These are phyloP conservation scores for Chaetomium sp. DNA, from an alignment of 2,329 filamentous ascomycete species.

Conservation along the genomic window DNA sequence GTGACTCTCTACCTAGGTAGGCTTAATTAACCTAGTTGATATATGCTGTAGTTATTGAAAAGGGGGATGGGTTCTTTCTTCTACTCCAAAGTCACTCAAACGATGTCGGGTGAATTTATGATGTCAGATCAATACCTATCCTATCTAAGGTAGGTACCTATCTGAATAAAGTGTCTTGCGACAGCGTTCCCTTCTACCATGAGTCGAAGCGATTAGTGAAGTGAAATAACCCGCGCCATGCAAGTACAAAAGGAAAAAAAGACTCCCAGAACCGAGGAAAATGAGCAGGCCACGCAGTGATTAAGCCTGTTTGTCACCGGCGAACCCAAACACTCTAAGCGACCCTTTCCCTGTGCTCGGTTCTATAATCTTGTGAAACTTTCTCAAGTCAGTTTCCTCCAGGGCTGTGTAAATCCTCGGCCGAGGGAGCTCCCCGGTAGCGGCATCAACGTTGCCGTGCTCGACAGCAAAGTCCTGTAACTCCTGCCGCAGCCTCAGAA, in stretches of 20 bases:
- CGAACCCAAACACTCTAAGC: background rate
- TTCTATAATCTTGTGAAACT: slow-evolving; percentile 13
- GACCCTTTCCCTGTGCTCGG: background rate
- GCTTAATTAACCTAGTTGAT: no score
- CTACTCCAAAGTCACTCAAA: no score
- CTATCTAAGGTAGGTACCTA: background rate
- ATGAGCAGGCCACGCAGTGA: background rate
- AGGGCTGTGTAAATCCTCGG: slow-evolving; percentile 29
- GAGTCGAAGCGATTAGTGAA: background rate
- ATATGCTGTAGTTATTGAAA: no score
- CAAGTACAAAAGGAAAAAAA: background rate
- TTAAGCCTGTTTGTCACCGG: background rate
- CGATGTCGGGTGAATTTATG: background rate
- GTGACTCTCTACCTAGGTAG: no score
- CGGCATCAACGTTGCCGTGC: slow-evolving; percentile 15
- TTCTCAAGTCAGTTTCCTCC: slow-evolving; percentile 20
- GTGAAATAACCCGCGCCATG: background rate
- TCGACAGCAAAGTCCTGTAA: slow-evolving; percentile 26
- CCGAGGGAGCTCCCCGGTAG: slow-evolving; percentile 23
- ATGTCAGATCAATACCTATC: background rate
- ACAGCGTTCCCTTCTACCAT: background rate
- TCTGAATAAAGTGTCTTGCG: background rate
- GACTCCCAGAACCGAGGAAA: no score
- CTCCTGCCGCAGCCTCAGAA: slow-evolving; percentile 20
- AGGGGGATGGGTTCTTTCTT: no score